Conservation (phyloP, 2,329 filamentous ascomycete species). For the Penicillium sp. region DNA sequence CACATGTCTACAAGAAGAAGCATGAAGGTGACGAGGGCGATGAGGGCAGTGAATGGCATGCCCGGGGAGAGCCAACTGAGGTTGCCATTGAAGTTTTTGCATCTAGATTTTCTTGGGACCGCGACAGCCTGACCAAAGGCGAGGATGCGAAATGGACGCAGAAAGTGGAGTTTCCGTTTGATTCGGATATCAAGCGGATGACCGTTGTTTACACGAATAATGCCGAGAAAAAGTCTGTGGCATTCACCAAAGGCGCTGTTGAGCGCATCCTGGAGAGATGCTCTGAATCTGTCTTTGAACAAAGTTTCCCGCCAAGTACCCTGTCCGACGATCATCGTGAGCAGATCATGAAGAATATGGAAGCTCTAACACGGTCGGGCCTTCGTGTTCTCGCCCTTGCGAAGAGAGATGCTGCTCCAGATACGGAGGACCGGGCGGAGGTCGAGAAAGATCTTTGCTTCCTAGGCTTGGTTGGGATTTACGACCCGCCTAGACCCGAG, state of each 20-base stretch:
- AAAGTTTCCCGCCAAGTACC: constrained; percentile 39
- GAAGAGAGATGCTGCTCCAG: constrained; percentile 22
- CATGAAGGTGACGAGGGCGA: too few relatives aligned
- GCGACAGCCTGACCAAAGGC: constrained; percentile 49
- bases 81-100: constrained; percentile 71
- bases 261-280: constrained; percentile 65
- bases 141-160: constrained; percentile 53
- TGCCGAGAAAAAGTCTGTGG: constrained; percentile 24
- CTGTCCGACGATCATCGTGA: constrained; percentile 54
- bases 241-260: constrained; percentile 52
- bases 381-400: constrained; percentile 68
- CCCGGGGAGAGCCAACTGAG: constrained; percentile 66
- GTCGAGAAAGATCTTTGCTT: constrained; percentile 68
- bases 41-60: constrained; percentile 57
- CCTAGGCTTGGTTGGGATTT: constrained; percentile 74
- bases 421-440: constrained; percentile 51
- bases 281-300: constrained; percentile 47
- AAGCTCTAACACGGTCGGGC: constrained; percentile 60
- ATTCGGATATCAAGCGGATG: constrained; percentile 71
- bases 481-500: constrained; percentile 77
- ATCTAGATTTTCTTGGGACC: constrained; percentile 62
- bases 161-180: constrained; percentile 66
- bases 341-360: constrained; percentile 64
- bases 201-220: constrained; percentile 58
- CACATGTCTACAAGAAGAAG: constrained; percentile 58